These are phyloP conservation scores for Globisporangium recalcitrans DNA, from an alignment of 352 stramenopile genomes.

Conservation along the genomic window DNA sequence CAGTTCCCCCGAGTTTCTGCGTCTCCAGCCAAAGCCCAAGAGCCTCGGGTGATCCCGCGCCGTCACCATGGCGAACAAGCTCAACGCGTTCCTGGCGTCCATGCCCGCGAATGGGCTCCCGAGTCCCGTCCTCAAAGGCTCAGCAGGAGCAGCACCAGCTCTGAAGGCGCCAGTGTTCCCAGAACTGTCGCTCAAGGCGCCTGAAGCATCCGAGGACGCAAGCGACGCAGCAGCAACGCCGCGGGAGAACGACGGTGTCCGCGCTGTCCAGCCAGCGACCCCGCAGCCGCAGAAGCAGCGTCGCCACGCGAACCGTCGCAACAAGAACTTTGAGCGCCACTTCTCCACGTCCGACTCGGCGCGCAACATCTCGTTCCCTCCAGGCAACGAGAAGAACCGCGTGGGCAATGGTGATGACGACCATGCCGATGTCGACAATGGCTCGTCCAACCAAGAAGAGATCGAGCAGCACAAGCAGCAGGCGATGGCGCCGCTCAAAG, in stretches of 20 bases:
- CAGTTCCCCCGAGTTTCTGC: neutral
- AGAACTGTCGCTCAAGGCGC: conserved; percentile 23
- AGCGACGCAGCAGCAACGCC: neutral
- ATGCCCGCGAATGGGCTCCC: conserved; percentile 55
- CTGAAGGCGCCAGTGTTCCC: conserved; percentile 18
- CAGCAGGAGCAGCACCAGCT: neutral
- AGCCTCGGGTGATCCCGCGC: neutral
- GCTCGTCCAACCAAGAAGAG: conserved; percentile 31
- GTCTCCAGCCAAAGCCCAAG: neutral
- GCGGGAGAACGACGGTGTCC: conserved; percentile 2
- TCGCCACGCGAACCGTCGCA: conserved; percentile 21
- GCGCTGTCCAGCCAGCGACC: conserved; percentile 29
- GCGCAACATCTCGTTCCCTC: conserved; percentile 16
- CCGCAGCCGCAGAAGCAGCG: conserved; percentile 39
- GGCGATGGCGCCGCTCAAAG: conserved; percentile 8
- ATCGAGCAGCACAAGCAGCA: conserved; percentile 8
- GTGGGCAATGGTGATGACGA: conserved; percentile 9
- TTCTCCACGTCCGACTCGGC: conserved; percentile 18
- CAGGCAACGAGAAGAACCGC: conserved; percentile 25
- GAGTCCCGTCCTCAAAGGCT: conserved; percentile 20
- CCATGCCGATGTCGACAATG: conserved; percentile 17
- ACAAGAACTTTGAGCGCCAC: conserved; percentile 24
- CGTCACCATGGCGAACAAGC: conserved; percentile 49
- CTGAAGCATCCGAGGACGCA: too few species aligned
- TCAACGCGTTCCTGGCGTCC: conserved; percentile 71